phyloP scores from a whole-genome alignment of 768 basidiomycete species.

The Termitomyces eurrhizus region DNA sequence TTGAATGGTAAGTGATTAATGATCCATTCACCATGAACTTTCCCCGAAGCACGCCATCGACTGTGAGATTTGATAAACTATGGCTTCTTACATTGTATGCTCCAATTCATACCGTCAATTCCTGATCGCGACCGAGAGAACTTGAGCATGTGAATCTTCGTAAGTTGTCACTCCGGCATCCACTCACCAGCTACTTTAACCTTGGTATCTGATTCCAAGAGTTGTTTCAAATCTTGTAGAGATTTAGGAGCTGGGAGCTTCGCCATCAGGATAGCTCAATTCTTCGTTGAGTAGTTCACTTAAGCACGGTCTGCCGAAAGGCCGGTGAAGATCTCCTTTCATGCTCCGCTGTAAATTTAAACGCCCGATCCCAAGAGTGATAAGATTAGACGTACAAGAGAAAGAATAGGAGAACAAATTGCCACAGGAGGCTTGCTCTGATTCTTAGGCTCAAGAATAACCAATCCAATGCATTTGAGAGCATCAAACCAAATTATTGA shows the following conservation, averaged over 20 bases:
- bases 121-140: slow-evolving; percentile 22
- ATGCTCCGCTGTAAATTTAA: no score
- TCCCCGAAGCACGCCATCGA: slow-evolving; percentile 93
- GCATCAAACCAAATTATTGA: no score
- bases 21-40: slow-evolving; percentile 71
- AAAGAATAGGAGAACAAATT: no score
- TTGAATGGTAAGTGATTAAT: neutral
- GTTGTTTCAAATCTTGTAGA: slow-evolving; percentile 49
- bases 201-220: slow-evolving; percentile 67
- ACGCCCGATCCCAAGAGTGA: no score
- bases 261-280: neutral
- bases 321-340: no score
- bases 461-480: no score
- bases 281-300: neutral
- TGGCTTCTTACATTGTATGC: neutral
- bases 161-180: neutral
- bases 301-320: no score
- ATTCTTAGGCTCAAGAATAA: no score
- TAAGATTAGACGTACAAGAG: no score
- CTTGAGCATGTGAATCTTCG: neutral
- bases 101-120: slow-evolving; percentile 57
- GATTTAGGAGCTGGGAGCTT: slow-evolving; percentile 23
- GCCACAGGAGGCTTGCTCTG: no score
- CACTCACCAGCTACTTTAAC: slow-evolving; percentile 88
- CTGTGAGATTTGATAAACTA: slow-evolving; percentile 32